Conservation (phyloP, 2,329 filamentous ascomycete species). For the Shiraia bambusicola region DNA sequence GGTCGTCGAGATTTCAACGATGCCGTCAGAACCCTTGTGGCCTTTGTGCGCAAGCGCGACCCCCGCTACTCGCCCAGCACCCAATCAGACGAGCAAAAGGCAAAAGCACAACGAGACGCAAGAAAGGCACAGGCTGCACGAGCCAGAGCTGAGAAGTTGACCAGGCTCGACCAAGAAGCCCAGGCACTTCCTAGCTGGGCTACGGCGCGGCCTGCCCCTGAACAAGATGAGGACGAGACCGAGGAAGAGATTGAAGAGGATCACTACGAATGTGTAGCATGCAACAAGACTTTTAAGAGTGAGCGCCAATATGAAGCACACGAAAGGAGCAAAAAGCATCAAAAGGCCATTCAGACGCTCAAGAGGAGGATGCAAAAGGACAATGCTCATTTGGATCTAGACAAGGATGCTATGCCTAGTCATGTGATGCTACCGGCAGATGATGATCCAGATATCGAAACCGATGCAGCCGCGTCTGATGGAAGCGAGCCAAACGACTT, state of each 20-base stretch:
- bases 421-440: slow-evolving; percentile 40
- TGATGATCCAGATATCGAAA: slow-evolving; percentile 22
- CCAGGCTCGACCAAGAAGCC: slow-evolving; percentile 66
- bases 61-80: slow-evolving; percentile 77
- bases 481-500: slow-evolving; percentile 44
- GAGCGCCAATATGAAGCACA: slow-evolving; percentile 89
- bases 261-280: slow-evolving; percentile 64
- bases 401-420: slow-evolving; percentile 38
- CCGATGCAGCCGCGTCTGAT: slow-evolving; percentile 7
- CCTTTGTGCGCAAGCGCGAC: slow-evolving; percentile 88
- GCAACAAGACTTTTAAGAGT: slow-evolving; percentile 75
- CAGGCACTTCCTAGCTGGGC: slow-evolving; percentile 75
- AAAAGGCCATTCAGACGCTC: slow-evolving; percentile 80
- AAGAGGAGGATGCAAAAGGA: slow-evolving; percentile 82
- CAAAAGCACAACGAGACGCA: slow-evolving; percentile 73
- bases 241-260: slow-evolving; percentile 53
- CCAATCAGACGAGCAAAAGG: slow-evolving; percentile 77
- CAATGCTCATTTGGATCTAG: slow-evolving; percentile 60
- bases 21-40: slow-evolving; percentile 79
- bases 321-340: slow-evolving; percentile 94
- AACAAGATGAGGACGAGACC: slow-evolving; percentile 57
- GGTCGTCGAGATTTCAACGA: slow-evolving; percentile 89
- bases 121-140: slow-evolving; percentile 82
- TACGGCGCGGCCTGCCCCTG: slow-evolving; percentile 58
- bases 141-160: slow-evolving; percentile 77